Base-by-base conservation (phyloP, 2,329 filamentous ascomycete species). In the Neophaeococcomyces mojaviensis region DNA sequence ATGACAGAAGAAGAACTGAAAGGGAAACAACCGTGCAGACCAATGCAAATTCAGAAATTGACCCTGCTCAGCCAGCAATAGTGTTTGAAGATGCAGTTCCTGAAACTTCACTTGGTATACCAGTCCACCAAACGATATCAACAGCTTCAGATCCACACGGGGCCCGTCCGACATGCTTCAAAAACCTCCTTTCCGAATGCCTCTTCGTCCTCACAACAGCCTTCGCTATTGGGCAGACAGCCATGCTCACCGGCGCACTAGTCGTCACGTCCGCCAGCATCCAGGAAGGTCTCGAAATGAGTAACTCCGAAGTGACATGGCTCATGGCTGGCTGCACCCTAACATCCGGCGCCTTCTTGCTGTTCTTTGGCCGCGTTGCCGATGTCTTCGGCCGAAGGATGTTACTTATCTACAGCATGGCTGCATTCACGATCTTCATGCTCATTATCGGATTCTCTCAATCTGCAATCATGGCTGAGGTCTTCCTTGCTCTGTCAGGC, bases 161-260 rank as follows among this genome's bases (percentile, higher is more conserved):
- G 19, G 36, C 32, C 15, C 68, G 78, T 7, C 78, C 78, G 24
- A 69, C 63, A 55, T 81, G 77, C 63, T 85, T 86, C 68, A 72
- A 63, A 34, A 80, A 70, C 34, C 81, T 78, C 0, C 46, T 77
- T 2, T 77, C 83, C 55, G 81, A 85, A 66, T 69, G 78, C 31
- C 64, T 81, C 2, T 85, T 85, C 56, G 77, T 85, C 13, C 59
- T 81, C 15, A 81, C 79, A 32, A 77, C 79, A 8, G 85, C 81
- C 1, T 77, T 84, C 66, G 79, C 80, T 2, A 80, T 83, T 36
- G 79, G 76, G 3, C 79, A 81, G 57, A 73, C 71, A 8, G 73
- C 74, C 3, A 79, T 85, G 54, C 65, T 81, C 22, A 68, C 69
- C 6, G 81, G 81, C 10, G 68, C 73, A 3, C 71, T 77, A 3